phyloP scores from a whole-genome alignment of 140 eudicot species.

The Anethum foeniculum region DNA sequence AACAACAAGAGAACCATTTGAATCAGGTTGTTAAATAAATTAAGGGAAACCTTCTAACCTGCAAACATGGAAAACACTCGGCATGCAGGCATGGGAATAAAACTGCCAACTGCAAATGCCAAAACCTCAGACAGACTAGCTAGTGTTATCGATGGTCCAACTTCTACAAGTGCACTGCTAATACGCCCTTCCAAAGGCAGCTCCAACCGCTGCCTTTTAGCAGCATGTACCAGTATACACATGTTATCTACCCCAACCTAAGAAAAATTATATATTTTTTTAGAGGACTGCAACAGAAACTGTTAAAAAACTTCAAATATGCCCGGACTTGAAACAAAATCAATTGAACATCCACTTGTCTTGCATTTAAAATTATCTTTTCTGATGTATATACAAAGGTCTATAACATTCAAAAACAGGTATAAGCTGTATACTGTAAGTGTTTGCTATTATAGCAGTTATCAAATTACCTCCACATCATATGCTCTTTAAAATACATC shows the following conservation, averaged over 20 bases:
- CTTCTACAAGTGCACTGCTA: slow-evolving; percentile 95
- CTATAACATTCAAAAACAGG: background rate
- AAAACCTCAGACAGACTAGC: slow-evolving; percentile 89
- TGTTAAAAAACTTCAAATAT: background rate
- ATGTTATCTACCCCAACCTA: slow-evolving; percentile 99
- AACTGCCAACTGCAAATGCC: slow-evolving; percentile 98
- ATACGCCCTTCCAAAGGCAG: slow-evolving; percentile 86
- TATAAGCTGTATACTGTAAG: background rate
- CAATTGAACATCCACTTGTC: background rate
- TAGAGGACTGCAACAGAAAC: background rate
- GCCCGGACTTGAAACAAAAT: background rate
- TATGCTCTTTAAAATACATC: background rate
- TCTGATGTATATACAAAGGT: background rate
- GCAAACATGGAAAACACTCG: slow-evolving; percentile 99
- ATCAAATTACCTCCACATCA: background rate
- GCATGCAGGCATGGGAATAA: slow-evolving; percentile 98
- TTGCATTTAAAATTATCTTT: background rate
- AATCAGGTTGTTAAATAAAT: background rate
- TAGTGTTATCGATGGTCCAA: slow-evolving; percentile 94
- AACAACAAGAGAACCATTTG: background rate
- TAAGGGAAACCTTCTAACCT: slow-evolving; percentile 40
- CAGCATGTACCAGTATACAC: slow-evolving; percentile 97
- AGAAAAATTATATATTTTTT: background rate
- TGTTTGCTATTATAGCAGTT: background rate
- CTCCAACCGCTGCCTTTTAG: slow-evolving; percentile 68